Evolutionary conservation across 306 rosid species (phyloP), one percentile per base, ranked within the genome.

Genomic region (Prunus dulcis): DNA sequence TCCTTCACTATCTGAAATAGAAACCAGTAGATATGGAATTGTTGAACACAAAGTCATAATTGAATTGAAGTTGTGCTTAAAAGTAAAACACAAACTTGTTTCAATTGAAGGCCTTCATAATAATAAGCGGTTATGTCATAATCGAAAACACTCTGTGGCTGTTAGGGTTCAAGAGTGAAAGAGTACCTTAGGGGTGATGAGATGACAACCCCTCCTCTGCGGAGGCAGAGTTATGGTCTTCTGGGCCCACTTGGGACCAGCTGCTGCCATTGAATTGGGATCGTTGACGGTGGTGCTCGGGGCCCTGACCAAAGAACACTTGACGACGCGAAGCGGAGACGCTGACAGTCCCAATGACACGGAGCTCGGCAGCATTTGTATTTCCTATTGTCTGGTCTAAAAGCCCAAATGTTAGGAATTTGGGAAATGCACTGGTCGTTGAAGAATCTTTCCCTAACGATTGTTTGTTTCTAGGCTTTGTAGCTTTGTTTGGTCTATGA

Each of bases 161-260:
- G 34, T 15, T 5, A 12, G 71, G 17, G 13, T 14, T 18, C 2
- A 22, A 7, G 71, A 1, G 11, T 5, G 30, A 20, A 11, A 57
- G 28, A 49, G 12, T 18, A 9, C 97, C 97, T 90, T 85, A 17
- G 97, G 87, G 56, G 98, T 93, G 79, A 93, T 84, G 80, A 93
- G 97, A 79, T 93, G 98, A 64, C 97, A 93, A 32, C 98, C 98
- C 27, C 97, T 93, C 52, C 76, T 79, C 52, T 79, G 89, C 9
- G 96, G 96, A 47, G 97, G 92, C 1, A 93, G 76, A 52, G 85
- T 78, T 19, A 93, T 64, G 79, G 97, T 93, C 80, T 90, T 93
- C 86, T 93, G 98, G 75, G 97, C 97, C 97, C 98, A 93, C 89
- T 88, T 93, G 0, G 96, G 93, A 67, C 67, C 81, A 61, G 89